Conservation (phyloP, 1,284 basidiomycete genomes). For the Apiotrichum porosum region DNA sequence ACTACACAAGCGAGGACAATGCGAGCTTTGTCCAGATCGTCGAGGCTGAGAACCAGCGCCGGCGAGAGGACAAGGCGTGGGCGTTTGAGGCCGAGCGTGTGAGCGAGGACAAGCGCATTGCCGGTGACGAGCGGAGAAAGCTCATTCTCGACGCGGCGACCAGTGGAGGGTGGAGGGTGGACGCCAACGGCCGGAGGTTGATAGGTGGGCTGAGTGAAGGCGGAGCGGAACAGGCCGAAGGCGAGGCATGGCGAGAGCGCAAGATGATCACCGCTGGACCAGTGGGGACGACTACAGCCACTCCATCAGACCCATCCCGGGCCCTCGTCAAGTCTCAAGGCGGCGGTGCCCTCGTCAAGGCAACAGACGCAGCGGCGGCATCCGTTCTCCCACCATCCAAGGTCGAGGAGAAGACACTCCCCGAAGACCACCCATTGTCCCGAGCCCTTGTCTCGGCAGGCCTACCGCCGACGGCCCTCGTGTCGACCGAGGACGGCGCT, state of each 20-base stretch:
- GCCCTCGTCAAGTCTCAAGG: slow-evolving; percentile 5
- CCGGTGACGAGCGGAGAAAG: slow-evolving; percentile 45
- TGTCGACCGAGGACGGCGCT: slow-evolving; percentile 35
- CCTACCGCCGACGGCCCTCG: slow-evolving; percentile 43
- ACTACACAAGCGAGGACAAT: slow-evolving; percentile 92
- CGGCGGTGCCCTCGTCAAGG: slow-evolving; percentile 18
- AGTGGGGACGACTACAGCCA: not conserved
- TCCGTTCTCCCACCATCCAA: slow-evolving; percentile 7
- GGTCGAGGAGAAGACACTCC: slow-evolving; percentile 29
- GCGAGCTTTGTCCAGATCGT: slow-evolving; percentile 86
- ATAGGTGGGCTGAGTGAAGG: slow-evolving; percentile 37
- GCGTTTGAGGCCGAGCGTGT: slow-evolving; percentile 82
- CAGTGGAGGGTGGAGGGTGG: slow-evolving; percentile 34
- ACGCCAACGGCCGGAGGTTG: slow-evolving; percentile 35
- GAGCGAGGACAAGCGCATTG: slow-evolving; percentile 56
- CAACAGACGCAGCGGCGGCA: slow-evolving; percentile 1
- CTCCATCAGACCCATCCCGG: too few relatives aligned
- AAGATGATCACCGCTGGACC: slow-evolving; percentile 3
- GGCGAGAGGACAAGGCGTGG: slow-evolving; percentile 73
- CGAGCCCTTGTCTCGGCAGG: slow-evolving; percentile 42
- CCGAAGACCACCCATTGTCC: slow-evolving; percentile 38
- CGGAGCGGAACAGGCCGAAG: slow-evolving; percentile 26
- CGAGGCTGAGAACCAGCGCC: slow-evolving; percentile 73
- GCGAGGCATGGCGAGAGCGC: slow-evolving; percentile 37
- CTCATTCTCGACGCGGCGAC: slow-evolving; percentile 45